These are phyloP conservation scores for Ephemerocybe angulata DNA, from an alignment of 768 basidiomycete genomes.

Conservation along the genomic window DNA sequence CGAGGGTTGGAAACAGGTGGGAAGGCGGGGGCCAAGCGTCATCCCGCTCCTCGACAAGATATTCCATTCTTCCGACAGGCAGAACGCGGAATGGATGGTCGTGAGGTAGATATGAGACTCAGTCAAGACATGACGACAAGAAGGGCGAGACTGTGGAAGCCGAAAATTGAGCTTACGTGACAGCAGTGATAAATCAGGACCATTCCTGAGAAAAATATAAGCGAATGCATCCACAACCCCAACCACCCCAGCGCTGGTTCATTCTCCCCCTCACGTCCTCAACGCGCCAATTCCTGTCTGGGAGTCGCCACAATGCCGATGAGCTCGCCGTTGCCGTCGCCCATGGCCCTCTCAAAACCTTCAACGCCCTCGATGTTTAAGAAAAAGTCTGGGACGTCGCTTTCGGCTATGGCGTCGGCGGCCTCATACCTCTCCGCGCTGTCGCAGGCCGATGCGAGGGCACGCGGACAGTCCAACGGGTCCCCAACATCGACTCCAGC, in stretches of 20 bases:
- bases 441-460: constrained; percentile 59
- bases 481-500: constrained; percentile 66
- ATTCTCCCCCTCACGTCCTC: neutral
- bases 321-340: constrained; percentile 42
- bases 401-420: constrained; percentile 35
- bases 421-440: constrained; percentile 42
- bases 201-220: neutral
- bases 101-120: neutral
- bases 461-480: constrained; percentile 35
- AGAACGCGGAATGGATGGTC: neutral
- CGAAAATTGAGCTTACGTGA: neutral
- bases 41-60: no score
- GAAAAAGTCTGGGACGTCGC: constrained; percentile 40
- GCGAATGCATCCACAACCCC: neutral
- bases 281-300: neutral
- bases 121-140: neutral
- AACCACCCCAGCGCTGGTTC: neutral
- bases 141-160: constrained; percentile 1
- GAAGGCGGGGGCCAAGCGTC: no score
- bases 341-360: constrained; percentile 58
- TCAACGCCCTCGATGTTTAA: constrained; percentile 57
- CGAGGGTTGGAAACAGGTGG: no score
- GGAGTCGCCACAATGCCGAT: constrained; percentile 14
- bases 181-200: neutral
- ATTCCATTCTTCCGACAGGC: no score